Conservation (phyloP, 164 flowering plant genomes). For the Vitis labrusca region DNA sequence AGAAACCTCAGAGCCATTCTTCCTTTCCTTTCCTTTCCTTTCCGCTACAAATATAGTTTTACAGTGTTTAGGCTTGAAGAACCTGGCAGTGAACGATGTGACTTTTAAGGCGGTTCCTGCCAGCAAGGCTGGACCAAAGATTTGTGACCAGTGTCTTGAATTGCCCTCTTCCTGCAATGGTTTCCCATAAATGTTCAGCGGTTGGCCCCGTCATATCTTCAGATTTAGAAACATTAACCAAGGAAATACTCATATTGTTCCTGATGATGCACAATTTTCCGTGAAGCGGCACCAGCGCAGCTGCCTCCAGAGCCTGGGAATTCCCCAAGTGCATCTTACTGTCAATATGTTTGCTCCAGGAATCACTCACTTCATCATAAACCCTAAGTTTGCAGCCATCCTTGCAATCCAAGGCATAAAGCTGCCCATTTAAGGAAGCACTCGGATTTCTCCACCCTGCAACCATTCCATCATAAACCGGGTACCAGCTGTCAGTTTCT, state of each 20-base stretch:
- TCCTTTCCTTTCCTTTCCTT: not conserved
- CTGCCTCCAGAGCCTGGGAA: constrained; percentile 72
- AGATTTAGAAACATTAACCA: constrained; percentile 60
- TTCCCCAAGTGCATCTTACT: constrained; percentile 73
- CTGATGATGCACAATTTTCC: constrained; percentile 75
- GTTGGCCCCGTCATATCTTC: constrained; percentile 22
- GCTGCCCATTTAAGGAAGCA: constrained; percentile 51
- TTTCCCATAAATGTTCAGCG: constrained; percentile 71
- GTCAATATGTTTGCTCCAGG: constrained; percentile 73
- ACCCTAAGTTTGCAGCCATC: constrained; percentile 85
- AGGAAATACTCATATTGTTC: constrained; percentile 74
- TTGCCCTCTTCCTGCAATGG: constrained; percentile 70
- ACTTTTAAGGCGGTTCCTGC: constrained; percentile 59
- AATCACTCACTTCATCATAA: constrained; percentile 54
- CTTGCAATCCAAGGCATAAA: constrained; percentile 82
- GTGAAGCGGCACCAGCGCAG: constrained; percentile 65
- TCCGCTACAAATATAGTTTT: not conserved
- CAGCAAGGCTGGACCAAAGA: constrained; percentile 69
- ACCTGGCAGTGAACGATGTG: constrained; percentile 83
- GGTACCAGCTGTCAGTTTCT: constrained; percentile 62
- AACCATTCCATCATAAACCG: constrained; percentile 78
- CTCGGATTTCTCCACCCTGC: constrained; percentile 84
- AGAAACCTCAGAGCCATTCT: not conserved
- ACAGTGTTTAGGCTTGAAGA: constrained; percentile 50
- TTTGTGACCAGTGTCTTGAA: constrained; percentile 59